Conservation (phyloP, 2,329 filamentous ascomycete species). For the Fusarium falciforme region DNA sequence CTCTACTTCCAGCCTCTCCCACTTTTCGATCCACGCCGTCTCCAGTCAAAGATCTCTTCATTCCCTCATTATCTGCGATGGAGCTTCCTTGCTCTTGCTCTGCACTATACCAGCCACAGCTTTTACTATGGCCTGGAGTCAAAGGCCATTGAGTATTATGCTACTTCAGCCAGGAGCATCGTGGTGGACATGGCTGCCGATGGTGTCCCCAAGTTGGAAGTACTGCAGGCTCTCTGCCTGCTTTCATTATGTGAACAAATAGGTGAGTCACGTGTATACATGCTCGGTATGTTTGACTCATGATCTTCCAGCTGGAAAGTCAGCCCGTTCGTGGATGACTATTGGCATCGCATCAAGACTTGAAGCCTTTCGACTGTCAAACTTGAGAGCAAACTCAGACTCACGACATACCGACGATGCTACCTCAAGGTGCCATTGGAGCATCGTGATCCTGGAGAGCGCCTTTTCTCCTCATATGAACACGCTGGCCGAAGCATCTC, state of each 20-base stretch:
- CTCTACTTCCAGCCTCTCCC: constrained; percentile 34
- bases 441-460: constrained; percentile 29
- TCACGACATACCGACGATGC: constrained; percentile 5
- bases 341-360: constrained; percentile 36
- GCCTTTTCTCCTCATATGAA: constrained; percentile 23
- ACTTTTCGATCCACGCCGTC: constrained; percentile 16
- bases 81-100: constrained; percentile 26
- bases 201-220: constrained; percentile 19
- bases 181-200: constrained; percentile 29
- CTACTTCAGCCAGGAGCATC: constrained; percentile 25
- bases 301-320: constrained; percentile 17
- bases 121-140: constrained; percentile 32
- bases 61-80: constrained; percentile 37
- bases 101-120: constrained; percentile 16
- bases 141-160: constrained; percentile 39
- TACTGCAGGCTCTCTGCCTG: constrained; percentile 34
- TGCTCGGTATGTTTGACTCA: fast-evolving
- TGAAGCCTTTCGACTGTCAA: constrained; percentile 22
- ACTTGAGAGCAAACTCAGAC: background rate
- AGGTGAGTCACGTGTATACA: background rate
- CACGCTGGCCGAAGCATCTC: background rate
- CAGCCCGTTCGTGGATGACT: constrained; percentile 39
- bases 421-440: constrained; percentile 32
- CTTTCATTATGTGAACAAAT: constrained; percentile 37
- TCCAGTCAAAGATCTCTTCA: constrained; percentile 9